Conservation (phyloP, 805 yeast genomes). For the Hanseniaspora hatyaiensis region DNA sequence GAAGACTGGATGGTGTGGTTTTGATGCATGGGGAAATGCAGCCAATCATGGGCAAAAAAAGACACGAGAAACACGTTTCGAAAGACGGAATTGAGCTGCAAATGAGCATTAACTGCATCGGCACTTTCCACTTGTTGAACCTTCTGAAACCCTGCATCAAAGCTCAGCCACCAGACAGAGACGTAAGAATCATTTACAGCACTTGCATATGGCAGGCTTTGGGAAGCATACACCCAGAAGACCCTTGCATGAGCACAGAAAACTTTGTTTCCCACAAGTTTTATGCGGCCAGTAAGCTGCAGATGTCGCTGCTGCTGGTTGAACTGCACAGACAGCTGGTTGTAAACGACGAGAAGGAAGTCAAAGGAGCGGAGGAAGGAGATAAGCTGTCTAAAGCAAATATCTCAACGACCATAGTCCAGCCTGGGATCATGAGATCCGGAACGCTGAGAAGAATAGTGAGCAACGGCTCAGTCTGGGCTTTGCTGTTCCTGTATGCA, state of each 20-base stretch:
- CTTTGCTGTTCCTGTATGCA: constrained; percentile 45
- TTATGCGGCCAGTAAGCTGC: constrained; percentile 71
- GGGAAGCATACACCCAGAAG: constrained; percentile 52
- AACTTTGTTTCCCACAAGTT: constrained; percentile 54
- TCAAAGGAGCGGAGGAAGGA: constrained; percentile 35
- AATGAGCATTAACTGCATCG: constrained; percentile 68
- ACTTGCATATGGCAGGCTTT: constrained; percentile 68
- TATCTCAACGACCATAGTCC: constrained; percentile 60
- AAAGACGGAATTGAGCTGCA: constrained; percentile 80
- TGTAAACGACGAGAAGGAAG: constrained; percentile 51
- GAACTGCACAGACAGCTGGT: constrained; percentile 62
- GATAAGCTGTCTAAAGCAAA: constrained; percentile 49
- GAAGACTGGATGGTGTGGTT: constrained; percentile 80
- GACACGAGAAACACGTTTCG: constrained; percentile 47
- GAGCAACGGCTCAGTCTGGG: constrained; percentile 60
- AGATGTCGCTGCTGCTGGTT: constrained; percentile 61
- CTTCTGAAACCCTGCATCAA: constrained; percentile 72
- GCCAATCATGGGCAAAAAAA: constrained; percentile 45
- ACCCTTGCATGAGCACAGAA: constrained; percentile 49
- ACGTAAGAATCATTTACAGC: constrained; percentile 69
- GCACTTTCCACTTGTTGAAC: constrained; percentile 70
- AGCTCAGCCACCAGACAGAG: constrained; percentile 89
- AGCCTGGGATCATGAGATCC: constrained; percentile 87
- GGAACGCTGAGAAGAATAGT: constrained; percentile 70
- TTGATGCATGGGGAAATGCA: constrained; percentile 77